Evolutionary conservation across 2,329 filamentous ascomycete genomes (phyloP).

Genomic region (Fusarium stilboides): DNA sequence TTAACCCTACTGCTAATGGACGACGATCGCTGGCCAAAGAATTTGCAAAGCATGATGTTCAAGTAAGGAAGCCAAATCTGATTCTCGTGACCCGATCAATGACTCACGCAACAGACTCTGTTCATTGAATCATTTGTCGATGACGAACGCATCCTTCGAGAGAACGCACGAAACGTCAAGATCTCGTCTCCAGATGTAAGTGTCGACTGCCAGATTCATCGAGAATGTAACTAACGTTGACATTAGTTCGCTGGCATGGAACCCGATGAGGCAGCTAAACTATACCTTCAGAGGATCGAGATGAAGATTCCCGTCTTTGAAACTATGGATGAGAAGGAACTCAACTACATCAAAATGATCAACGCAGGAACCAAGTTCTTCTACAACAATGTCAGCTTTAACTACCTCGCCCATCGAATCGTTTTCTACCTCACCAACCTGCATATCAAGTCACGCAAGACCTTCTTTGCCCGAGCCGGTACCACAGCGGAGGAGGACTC

Average conservation of each 20-base stretch:
- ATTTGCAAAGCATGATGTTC: conserved; percentile 97
- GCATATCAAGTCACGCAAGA: conserved; percentile 95
- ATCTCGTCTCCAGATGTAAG: conserved; percentile 95
- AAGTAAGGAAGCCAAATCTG: conserved; percentile 65
- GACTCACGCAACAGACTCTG: conserved; percentile 74
- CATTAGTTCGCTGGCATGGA: conserved; percentile 88
- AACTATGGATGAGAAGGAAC: conserved; percentile 92
- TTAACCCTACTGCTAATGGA: conserved; percentile 89
- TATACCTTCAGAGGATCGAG: conserved; percentile 91
- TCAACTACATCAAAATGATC: conserved; percentile 99
- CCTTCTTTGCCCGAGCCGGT: conserved; percentile 92
- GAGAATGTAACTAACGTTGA: conserved; percentile 11
- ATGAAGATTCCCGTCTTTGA: conserved; percentile 96
- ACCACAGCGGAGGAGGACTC: conserved; percentile 89
- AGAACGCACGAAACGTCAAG: conserved; percentile 97
- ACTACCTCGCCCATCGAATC: conserved; percentile 95
- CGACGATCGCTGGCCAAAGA: conserved; percentile 91
- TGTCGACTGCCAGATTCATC: conserved; percentile 11
- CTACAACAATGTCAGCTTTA: conserved; percentile 97
- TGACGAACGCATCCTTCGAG: conserved; percentile 92
- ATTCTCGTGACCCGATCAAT: conserved; percentile 2
- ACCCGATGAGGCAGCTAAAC: conserved; percentile 89
- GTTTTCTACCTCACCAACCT: conserved; percentile 98
- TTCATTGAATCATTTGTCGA: conserved; percentile 98
- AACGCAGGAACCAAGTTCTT: conserved; percentile 94